Conservation (phyloP, 768 basidiomycete species). For the Dictyophora rubrovolvata region DNA sequence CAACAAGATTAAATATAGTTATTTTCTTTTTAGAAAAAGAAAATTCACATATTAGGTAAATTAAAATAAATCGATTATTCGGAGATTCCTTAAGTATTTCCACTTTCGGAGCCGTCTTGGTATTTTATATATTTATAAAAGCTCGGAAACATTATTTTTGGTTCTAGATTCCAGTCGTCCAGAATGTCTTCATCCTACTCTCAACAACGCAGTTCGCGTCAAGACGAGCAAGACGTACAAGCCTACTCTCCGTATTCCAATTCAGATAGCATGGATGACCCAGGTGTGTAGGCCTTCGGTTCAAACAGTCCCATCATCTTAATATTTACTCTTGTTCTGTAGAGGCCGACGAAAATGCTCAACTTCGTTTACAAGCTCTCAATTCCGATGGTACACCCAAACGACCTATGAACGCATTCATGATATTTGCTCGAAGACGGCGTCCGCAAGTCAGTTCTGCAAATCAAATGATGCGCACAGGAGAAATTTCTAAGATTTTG, state of each 20-base stretch:
- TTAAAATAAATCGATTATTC: no score
- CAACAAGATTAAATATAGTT: neutral
- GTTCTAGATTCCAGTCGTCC: neutral
- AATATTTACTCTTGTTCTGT: conserved; percentile 7
- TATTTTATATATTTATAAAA: neutral
- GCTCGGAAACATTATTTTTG: neutral
- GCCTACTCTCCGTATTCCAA: neutral
- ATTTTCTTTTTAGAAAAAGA: neutral
- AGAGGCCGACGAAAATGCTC: conserved; percentile 25
- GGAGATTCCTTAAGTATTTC: neutral
- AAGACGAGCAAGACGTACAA: neutral
- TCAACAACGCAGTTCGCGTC: neutral
- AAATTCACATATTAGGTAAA: no score
- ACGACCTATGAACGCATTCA: conserved; percentile 89
- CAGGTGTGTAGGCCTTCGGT: conserved; percentile 15
- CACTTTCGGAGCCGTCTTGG: neutral
- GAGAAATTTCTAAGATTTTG: conserved; percentile 81
- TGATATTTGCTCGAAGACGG: conserved; percentile 80
- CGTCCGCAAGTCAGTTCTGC: conserved; percentile 79
- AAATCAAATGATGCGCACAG: conserved; percentile 83
- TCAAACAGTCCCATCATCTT: neutral
- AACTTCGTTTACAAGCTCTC: conserved; percentile 67
- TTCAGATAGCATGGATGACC: conserved; percentile 29
- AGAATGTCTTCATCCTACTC: neutral
- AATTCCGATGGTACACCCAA: conserved; percentile 85